Evolutionary conservation across 2,329 filamentous ascomycete genomes (phyloP).

Genomic region (Calycina herbarum): DNA sequence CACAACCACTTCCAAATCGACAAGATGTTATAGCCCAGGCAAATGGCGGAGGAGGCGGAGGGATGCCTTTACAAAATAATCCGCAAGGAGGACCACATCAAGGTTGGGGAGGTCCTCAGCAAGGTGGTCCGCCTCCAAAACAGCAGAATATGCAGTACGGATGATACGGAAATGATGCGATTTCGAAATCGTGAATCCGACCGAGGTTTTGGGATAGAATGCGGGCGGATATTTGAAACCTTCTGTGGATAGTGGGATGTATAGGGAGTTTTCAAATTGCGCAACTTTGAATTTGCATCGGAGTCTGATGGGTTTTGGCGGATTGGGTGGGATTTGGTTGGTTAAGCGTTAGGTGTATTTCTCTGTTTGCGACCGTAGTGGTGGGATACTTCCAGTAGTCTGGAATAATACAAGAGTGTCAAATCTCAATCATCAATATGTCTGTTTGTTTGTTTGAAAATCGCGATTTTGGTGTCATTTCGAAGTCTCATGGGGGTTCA

Average conservation of each 20-base stretch:
- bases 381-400: conserved; percentile 11
- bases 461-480: too few relatives aligned
- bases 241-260: not conserved
- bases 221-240: not conserved
- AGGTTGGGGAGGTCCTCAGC: conserved; percentile 29
- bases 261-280: conserved; percentile 4
- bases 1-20: conserved; percentile 58
- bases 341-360: not conserved
- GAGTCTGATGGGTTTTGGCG: not conserved
- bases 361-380: not conserved
- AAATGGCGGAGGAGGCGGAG: conserved; percentile 29
- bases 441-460: not conserved
- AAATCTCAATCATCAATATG: not conserved
- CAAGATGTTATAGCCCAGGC: conserved; percentile 34
- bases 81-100: conserved; percentile 23
- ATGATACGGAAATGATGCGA: conserved; percentile 11
- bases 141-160: conserved; percentile 36
- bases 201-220: not conserved
- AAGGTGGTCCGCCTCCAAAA: conserved; percentile 25
- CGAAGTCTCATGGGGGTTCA: not conserved
- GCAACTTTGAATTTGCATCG: conserved; percentile 3
- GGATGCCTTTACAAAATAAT: conserved; percentile 31
- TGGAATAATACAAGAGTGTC: conserved; percentile 11
- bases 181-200: not conserved
- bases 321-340: not conserved